Evolutionary conservation across 2,329 filamentous ascomycete species (phyloP).

Genomic region (Pyricularia sp.): DNA sequence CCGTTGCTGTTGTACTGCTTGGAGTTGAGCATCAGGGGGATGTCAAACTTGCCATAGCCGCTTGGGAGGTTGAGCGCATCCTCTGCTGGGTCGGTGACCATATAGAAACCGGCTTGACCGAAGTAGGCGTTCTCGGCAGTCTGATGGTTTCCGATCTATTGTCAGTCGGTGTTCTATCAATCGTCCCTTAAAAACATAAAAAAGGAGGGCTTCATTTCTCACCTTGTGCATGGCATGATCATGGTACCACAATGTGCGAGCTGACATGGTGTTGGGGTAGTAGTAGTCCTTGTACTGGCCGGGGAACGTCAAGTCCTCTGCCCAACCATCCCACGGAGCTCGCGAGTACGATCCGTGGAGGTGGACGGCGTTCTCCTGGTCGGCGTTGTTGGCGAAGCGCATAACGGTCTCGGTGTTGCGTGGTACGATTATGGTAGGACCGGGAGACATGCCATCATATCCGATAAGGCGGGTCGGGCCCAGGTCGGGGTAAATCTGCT

Average conservation of each 20-base stretch:
- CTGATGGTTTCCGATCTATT: slow-evolving; percentile 15
- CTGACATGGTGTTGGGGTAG: slow-evolving; percentile 46
- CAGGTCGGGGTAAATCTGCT: slow-evolving; percentile 27
- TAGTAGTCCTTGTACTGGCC: slow-evolving; percentile 54
- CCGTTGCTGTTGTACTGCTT: slow-evolving; percentile 44
- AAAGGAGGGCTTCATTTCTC: slow-evolving; percentile 4
- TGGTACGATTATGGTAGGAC: slow-evolving; percentile 40
- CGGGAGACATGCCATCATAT: slow-evolving; percentile 45
- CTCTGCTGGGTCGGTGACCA: slow-evolving; percentile 40
- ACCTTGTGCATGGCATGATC: slow-evolving; percentile 29
- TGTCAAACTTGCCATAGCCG: slow-evolving; percentile 40
- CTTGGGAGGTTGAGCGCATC: slow-evolving; percentile 37
- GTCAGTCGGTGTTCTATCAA: not conserved
- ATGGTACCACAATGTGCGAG: slow-evolving; percentile 49
- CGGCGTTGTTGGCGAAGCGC: slow-evolving; percentile 40
- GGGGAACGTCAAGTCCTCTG: slow-evolving; percentile 34
- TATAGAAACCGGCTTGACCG: slow-evolving; percentile 47
- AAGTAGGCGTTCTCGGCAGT: slow-evolving; percentile 47
- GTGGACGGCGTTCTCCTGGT: slow-evolving; percentile 35
- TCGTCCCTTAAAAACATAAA: not conserved
- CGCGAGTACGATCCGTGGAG: slow-evolving; percentile 44
- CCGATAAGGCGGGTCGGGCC: slow-evolving; percentile 24
- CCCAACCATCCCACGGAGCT: slow-evolving; percentile 40
- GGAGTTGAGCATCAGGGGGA: slow-evolving; percentile 38
- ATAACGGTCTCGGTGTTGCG: slow-evolving; percentile 42